These are phyloP conservation scores for Neofusicoccum cordaticola DNA, from an alignment of 2,329 filamentous ascomycete genomes.

Conservation along the genomic window DNA sequence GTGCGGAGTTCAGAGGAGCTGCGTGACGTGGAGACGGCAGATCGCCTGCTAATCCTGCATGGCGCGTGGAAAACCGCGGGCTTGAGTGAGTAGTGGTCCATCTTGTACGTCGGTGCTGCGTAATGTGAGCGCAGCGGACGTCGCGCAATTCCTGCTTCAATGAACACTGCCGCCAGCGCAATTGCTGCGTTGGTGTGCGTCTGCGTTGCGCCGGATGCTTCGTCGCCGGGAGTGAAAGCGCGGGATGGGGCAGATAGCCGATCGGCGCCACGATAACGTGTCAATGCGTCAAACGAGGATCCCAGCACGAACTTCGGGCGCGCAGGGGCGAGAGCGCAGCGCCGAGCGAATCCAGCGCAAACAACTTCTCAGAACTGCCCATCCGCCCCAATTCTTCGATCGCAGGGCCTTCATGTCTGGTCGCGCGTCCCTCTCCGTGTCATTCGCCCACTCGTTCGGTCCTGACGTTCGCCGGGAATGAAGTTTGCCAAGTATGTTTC, in stretches of 20 bases:
- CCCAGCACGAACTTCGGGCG: too few species aligned
- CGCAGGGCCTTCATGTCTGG: background rate
- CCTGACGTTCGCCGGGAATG: slow-evolving; percentile 38
- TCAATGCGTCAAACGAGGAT: too few species aligned
- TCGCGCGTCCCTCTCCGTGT: background rate
- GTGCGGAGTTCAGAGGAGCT: background rate
- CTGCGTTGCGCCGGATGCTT: background rate
- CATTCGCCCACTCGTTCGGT: background rate
- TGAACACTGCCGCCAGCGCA: background rate
- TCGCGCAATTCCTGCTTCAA: background rate
- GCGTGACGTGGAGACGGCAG: background rate
- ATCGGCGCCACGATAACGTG: background rate
- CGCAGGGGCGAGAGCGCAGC: background rate
- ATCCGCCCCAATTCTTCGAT: background rate
- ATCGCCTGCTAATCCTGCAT: background rate
- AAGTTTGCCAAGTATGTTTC: slow-evolving; percentile 59
- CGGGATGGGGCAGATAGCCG: background rate
- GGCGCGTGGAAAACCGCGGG: too few species aligned
- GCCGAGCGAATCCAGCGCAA: background rate
- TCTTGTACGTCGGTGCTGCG: background rate
- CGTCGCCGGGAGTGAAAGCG: background rate
- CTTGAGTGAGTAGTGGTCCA: background rate
- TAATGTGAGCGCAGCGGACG: background rate
- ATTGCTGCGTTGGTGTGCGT: too few species aligned
- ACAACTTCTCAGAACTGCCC: background rate